These are phyloP conservation scores for Verticillium nubilum DNA, from an alignment of 2,329 filamentous ascomycete genomes.

Conservation along the genomic window DNA sequence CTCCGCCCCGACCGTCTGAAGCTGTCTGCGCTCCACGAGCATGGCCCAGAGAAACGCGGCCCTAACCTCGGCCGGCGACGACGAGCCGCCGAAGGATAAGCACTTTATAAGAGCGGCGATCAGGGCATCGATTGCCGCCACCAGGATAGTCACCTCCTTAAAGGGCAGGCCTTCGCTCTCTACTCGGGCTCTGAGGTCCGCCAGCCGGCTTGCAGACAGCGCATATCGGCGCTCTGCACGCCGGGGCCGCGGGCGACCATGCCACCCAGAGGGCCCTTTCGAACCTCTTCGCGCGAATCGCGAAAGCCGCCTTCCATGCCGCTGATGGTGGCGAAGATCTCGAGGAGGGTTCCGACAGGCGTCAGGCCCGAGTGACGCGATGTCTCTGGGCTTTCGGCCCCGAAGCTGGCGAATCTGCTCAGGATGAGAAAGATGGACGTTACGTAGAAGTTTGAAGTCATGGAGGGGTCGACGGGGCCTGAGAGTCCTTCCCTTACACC, in stretches of 20 bases:
- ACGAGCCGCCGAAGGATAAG: too few relatives aligned
- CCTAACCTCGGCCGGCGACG: not conserved
- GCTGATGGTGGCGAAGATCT: not conserved
- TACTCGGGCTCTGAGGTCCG: not conserved
- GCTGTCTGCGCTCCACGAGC: not conserved
- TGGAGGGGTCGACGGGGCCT: not conserved
- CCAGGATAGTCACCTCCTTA: not conserved
- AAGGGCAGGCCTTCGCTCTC: not conserved
- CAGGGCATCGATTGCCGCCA: not conserved
- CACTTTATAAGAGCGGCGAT: not conserved
- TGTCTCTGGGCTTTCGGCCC: not conserved
- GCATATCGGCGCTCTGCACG: not conserved
- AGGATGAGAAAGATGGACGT: constrained; percentile 7
- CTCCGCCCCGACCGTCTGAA: not conserved
- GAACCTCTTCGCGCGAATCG: not conserved
- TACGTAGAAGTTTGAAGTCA: not conserved
- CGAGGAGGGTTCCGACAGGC: not conserved
- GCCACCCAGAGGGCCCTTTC: not conserved
- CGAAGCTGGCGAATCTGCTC: constrained; percentile 2
- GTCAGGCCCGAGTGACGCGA: not conserved
- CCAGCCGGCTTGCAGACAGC: not conserved
- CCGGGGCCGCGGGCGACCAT: not conserved
- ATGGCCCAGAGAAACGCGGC: not conserved
- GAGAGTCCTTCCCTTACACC: not conserved
- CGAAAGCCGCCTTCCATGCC: not conserved